Base-by-base conservation (phyloP, 305 asterid species). In the Fraxinus platypoda region DNA sequence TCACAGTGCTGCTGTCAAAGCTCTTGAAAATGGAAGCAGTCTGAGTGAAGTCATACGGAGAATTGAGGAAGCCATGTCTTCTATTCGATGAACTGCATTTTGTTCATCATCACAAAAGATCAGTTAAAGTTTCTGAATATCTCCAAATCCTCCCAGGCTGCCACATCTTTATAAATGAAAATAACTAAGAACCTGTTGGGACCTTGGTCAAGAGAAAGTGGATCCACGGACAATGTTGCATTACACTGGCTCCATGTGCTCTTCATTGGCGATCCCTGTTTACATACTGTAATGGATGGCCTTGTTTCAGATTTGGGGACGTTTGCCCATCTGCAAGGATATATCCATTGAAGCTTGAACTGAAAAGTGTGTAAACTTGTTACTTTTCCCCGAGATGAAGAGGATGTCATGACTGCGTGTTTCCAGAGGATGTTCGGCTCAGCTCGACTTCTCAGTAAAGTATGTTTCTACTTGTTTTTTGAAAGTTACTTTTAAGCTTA, bases 1-100 rank as follows among this genome's bases (percentile, higher is more conserved):
- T 31, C 98, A 95, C 84, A 87, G 91, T 76, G 98, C 97, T 19
- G 98, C 97, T 34, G 90, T 93, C 64, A 88, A 85, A 83, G 97
- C 97, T 82, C 87, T 95, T 87, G 94, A 93, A 86, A 86, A 81
- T 35, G 98, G 98, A 79, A 82, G 84, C 82, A 91, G 93, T 84
- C 88, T 93, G 88, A 90, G 98, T 86, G 78, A 85, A 30, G 94
- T 93, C 81, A 91, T 96, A 77, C 88, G 88, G 85, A 90, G 84
- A 72, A 90, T 95, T 3, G 99, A 95, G 88, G 95, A 94, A 84
- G 86, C 92, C 79, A 91, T 94, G 94, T 77, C 92, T 73, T 57
- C 88, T 17, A 68, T 73, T 35, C 80, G 76, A 80, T 91, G 85
- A 91, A 62, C 82, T 82, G n/a, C 6, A 1, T 28, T 59, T 52